These are phyloP conservation scores for Misopates orontium DNA, from an alignment of 257 asterid genomes.

Conservation along the genomic window DNA sequence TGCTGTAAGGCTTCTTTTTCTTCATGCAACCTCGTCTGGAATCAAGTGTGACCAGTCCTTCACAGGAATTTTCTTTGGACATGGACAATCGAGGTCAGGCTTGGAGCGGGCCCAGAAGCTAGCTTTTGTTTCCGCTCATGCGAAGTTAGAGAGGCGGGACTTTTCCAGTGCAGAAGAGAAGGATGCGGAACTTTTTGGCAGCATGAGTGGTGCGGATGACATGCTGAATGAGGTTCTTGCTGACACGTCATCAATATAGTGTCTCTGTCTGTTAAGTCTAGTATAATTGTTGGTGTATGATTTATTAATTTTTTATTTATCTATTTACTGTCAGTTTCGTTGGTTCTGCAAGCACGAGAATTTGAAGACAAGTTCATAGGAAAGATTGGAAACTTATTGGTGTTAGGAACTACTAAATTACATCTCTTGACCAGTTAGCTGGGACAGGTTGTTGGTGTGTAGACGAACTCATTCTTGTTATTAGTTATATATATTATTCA, in stretches of 20 bases:
- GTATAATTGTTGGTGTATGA: constrained; percentile 44
- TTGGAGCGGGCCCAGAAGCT: constrained; percentile 72
- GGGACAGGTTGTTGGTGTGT: constrained; percentile 36
- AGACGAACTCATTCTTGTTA: constrained; percentile 34
- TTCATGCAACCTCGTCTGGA: constrained; percentile 73
- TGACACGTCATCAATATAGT: constrained; percentile 60
- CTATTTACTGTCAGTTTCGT: constrained; percentile 30
- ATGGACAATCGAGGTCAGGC: constrained; percentile 47
- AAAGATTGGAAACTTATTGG: constrained; percentile 25
- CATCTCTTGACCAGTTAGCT: constrained; percentile 33
- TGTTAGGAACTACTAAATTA: no score
- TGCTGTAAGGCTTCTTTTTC: constrained; percentile 86
- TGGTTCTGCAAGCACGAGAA: constrained; percentile 33
- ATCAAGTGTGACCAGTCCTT: constrained; percentile 56
- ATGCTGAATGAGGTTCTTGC: constrained; percentile 67
- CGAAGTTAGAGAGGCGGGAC: constrained; percentile 61
- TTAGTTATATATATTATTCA: constrained; percentile 23
- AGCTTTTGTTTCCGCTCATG: constrained; percentile 66
- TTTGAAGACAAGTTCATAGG: constrained; percentile 36
- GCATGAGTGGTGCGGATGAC: constrained; percentile 50
- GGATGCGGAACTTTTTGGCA: constrained; percentile 56
- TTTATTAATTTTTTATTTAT: constrained; percentile 37
- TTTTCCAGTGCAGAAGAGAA: constrained; percentile 57
- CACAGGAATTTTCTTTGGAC: constrained; percentile 49
- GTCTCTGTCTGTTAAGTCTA: constrained; percentile 34